Evolutionary conservation across 2,329 filamentous ascomycete species (phyloP).

Genomic region (Penicillium hordei): DNA sequence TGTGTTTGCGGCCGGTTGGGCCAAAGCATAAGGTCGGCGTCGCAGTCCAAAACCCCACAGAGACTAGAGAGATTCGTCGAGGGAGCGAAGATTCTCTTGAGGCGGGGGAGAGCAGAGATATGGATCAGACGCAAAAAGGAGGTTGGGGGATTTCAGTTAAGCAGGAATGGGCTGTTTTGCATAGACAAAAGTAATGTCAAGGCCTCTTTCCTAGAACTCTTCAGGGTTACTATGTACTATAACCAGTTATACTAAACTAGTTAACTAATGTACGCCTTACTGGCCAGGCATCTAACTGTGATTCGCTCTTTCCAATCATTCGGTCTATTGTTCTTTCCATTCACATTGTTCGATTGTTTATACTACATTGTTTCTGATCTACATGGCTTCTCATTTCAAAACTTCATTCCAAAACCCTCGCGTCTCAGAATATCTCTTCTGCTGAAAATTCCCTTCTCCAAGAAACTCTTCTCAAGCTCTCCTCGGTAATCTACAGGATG

Average conservation of each 20-base stretch:
- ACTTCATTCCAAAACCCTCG: not conserved
- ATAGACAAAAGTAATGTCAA: not conserved
- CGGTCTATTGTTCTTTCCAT: not conserved
- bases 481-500: not conserved
- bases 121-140: not conserved
- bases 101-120: not conserved
- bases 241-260: too few species aligned
- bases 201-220: too few species aligned
- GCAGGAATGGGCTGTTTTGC: not conserved
- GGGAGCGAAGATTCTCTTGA: not conserved
- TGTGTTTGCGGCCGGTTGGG: constrained; percentile 26
- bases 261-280: not conserved
- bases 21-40: constrained; percentile 16
- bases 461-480: too few species aligned
- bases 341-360: not conserved
- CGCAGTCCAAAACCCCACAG: not conserved
- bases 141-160: not conserved
- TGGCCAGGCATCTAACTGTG: not conserved
- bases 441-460: not conserved
- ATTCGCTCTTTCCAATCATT: not conserved
- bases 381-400: not conserved
- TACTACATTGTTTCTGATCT: not conserved
- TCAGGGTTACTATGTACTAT: too few species aligned
- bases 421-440: not conserved
- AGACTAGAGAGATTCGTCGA: not conserved